Evolutionary conservation across 495 filamentous ascomycete species (phyloP), one percentile per base, ranked within the genome.

Genomic region (Lichenothelia convexa): DNA sequence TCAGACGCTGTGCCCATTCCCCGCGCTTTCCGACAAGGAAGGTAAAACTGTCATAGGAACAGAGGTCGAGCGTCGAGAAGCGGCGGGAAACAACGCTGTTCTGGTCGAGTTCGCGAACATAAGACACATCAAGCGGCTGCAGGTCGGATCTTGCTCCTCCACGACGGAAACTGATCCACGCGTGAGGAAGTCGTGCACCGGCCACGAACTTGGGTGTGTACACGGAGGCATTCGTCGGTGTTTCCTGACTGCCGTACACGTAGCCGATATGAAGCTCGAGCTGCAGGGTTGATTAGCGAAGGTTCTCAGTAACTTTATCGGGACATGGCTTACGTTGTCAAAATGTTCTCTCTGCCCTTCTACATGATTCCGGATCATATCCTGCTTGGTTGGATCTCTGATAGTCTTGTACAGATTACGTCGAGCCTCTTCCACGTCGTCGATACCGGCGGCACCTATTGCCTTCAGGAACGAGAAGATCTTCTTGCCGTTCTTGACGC

Each of bases 271-370:
- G 57, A 0, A 60, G 42, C 1, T 49, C 44, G 5, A 57, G 47
- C 35, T 38, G 35, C 9, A 6, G 18, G 8, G 24, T 5, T 38
- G 7, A 18, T 38, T 35, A 36, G 34, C 34, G 9, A 9, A 8
- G 12, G 9, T 5, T 9, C 13, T 8, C 24, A 27, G 8, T 27
- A 7, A 27, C 7, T 7, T 27, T 27, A 13, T 7, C 7, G 13
- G 13, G 7, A 27, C 24, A 8, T 13, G 13, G 24, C 24, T 7
- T 27, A 27, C 24, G 18, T 57, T 57, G 37, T 59, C 52, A 24
- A 59, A 57, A 34, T 59, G 56, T 35, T 59, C 54, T 21, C 54
- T 32, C 33, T 59, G 54, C 5, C 32, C 54, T 27, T 56, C 52
- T 27, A 27, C 24, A 8, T 27, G 21, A 59, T 49, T 2, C 50